Evolutionary conservation across 192 early-diverging fungal genomes (phyloP).

Genomic region (Umbelopsis isabellina): DNA sequence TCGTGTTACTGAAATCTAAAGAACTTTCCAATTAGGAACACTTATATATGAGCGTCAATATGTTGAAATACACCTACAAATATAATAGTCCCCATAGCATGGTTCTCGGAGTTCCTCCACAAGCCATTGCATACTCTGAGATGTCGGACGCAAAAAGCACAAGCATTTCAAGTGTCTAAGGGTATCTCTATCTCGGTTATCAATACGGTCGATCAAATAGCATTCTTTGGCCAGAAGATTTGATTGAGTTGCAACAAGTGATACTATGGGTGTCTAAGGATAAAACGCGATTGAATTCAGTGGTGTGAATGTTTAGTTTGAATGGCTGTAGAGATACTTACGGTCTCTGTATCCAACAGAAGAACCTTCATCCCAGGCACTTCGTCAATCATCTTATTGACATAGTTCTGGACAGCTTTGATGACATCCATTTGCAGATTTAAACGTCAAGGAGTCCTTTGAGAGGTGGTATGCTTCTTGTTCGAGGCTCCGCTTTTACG

Average conservation of each 20-base stretch:
- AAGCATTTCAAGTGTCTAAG: conserved; percentile 97
- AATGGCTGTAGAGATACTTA: conserved; percentile 34
- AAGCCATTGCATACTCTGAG: conserved; percentile 81
- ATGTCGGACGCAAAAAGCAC: conserved; percentile 87
- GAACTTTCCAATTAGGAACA: neutral
- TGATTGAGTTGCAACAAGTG: conserved; percentile 92
- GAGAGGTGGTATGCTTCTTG: too few species aligned
- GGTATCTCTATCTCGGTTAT: conserved; percentile 81
- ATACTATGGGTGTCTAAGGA: conserved; percentile 90
- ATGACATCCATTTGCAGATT: conserved; percentile 68
- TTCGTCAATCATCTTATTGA: conserved; percentile 89
- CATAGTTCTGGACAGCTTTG: conserved; percentile 85
- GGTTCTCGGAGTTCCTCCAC: conserved; percentile 92
- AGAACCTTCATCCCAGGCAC: conserved; percentile 98
- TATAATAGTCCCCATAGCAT: conserved; percentile 94
- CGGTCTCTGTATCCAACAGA: conserved; percentile 91
- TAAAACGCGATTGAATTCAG: conserved; percentile 11
- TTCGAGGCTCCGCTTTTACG: too few species aligned
- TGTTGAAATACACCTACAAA: conserved; percentile 62
- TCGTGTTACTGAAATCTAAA: conserved; percentile 90
- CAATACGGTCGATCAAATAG: conserved; percentile 93
- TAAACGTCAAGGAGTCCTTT: too few species aligned
- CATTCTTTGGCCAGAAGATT: conserved; percentile 89
- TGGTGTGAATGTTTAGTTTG: too few species aligned
- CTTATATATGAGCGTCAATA: neutral